Evolutionary conservation across 129 eudicot species (phyloP).

Genomic region (Tanacetum coccineum): DNA sequence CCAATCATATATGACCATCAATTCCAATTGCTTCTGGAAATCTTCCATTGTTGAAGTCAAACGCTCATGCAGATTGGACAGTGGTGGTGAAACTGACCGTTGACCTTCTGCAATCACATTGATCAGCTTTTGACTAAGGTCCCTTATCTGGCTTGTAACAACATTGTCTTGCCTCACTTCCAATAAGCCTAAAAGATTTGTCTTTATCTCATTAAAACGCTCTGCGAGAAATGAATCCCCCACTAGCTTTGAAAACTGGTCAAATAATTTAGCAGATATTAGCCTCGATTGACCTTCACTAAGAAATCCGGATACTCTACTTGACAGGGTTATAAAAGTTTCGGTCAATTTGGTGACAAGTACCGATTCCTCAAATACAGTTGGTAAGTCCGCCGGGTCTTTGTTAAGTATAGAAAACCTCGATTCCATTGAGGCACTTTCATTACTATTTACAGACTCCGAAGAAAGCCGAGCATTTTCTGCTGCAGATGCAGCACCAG

Average conservation of each 20-base stretch:
- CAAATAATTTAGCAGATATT: conserved; percentile 69
- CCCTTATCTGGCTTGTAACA: conserved; percentile 63
- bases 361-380: conserved; percentile 66
- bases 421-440: conserved; percentile 23
- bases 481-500: conserved; percentile 47
- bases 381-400: conserved; percentile 41
- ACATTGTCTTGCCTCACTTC: conserved; percentile 65
- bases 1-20: conserved; percentile 88
- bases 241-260: conserved; percentile 60
- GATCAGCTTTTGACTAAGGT: conserved; percentile 70
- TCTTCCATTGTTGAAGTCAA: conserved; percentile 68
- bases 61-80: conserved; percentile 77
- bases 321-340: conserved; percentile 58
- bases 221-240: conserved; percentile 64
- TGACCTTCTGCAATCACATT: conserved; percentile 77
- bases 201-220: conserved; percentile 61
- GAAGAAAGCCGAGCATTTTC: conserved; percentile 30
- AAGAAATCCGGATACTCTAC: conserved; percentile 83
- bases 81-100: conserved; percentile 74
- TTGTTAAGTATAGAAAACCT: conserved; percentile 31
- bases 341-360: conserved; percentile 63
- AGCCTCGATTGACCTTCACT: conserved; percentile 72
- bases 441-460: conserved; percentile 29
- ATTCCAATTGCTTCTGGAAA: conserved; percentile 83
- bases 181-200: conserved; percentile 49